Percentiles rank a stretch among this genome's conserved stretches.
Conservation (phyloP, 331 rosid species). For the Quercus phellos region DNA sequence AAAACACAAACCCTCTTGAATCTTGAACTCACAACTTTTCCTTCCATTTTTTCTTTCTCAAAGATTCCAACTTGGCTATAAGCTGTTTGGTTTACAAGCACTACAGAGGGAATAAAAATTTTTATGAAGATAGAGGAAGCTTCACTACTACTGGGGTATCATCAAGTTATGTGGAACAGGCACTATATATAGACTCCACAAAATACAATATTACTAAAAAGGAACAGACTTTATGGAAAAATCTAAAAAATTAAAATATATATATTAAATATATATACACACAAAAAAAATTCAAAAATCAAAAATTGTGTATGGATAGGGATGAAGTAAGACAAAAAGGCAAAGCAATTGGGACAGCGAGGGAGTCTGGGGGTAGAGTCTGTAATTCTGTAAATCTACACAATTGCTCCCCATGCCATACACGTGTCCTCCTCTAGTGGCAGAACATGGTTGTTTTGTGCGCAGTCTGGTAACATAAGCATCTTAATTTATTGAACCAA, state of each 20-base stretch:
- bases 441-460: constrained; percentile 1
- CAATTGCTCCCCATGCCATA: neutral
- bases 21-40: constrained; percentile 22
- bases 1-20: constrained; percentile 46
- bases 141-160: neutral
- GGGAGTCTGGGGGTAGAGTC: neutral
- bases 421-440: constrained; percentile 2
- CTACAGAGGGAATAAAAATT: neutral
- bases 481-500: neutral
- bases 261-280: too few relatives aligned
- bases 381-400: neutral
- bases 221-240: neutral
- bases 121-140: neutral
- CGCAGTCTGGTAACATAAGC: neutral
- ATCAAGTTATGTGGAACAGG: neutral
- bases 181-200: constrained; percentile 19
- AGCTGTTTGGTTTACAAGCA: neutral
- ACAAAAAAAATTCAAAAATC: neutral
- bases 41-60: constrained; percentile 25
- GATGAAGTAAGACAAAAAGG: constrained; percentile 28
- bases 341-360: constrained; percentile 8
- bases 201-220: neutral
- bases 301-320: constrained; percentile 5
- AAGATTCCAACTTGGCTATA: neutral
- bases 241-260: neutral